Evolutionary conservation across 345 rosid genomes (phyloP), one percentile per base, ranked within the genome.

Genomic region (Mercurialis annua): DNA sequence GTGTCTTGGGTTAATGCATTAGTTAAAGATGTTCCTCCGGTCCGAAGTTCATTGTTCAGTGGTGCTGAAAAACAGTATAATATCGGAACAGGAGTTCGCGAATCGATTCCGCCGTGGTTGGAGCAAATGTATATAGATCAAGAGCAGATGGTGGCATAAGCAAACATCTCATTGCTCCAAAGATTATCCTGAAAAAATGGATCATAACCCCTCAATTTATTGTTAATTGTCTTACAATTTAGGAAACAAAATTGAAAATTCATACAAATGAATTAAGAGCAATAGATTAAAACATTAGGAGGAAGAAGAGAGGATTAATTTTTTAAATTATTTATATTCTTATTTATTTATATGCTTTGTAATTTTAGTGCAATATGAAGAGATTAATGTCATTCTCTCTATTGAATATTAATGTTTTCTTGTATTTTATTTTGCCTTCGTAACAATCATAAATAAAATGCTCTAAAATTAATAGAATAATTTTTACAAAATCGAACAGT

Each of bases 121-220:
- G 97, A 89, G 78, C 95, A 87, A 81, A 76, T 89, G 90, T 90
- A 87, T 71, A 81, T 84, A 75, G 97, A 93, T 62, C 97, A 84
- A 75, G 90, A 91, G 86, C 97, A 88, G 90, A 84, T 85, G 85
- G 94, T 83, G 81, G 97, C 95, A 11, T 90, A 81, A 84, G 67
- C 68, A 50, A 50, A 51, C 70, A 59, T 47, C 72, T 24, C 2
- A 43, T 18, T 43, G 62, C 69, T 61, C 67, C 34, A 30, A 16
- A n/a, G 11, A 18, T 24, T 48, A 34, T 68, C 48, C 49, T 48
- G 29, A 34, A 33, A 31, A 33, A 36, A 21, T 21, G 16, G 4
- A 50, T 7, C n/a, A n/a, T n/a, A n/a, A 38, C 34, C 16, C 59
- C 16, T 65, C 33, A 33, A 50, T 42, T 51, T 36, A 12, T 51